Evolutionary conservation across 2,329 filamentous ascomycete species (phyloP).

Genomic region (Colletotrichum sp.): DNA sequence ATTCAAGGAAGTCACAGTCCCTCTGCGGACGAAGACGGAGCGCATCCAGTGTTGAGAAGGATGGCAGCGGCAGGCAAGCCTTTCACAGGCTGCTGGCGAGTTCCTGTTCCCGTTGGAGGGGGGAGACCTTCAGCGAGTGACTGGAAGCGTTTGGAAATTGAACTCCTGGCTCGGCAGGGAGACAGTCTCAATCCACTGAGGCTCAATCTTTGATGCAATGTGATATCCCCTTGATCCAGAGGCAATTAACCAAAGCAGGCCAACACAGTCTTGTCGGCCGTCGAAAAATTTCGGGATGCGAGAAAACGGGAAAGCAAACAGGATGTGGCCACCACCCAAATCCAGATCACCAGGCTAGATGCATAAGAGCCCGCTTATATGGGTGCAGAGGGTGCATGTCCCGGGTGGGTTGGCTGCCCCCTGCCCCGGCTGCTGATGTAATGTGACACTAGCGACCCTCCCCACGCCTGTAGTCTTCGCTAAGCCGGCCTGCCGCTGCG

Average conservation of each 20-base stretch:
- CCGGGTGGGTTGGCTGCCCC: slow-evolving; percentile 11
- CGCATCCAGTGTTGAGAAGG: slow-evolving; percentile 14
- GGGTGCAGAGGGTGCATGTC: slow-evolving; percentile 8
- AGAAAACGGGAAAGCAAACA: slow-evolving; percentile 9
- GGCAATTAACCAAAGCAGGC: neutral
- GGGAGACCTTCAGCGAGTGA: neutral
- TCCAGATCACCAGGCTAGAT: slow-evolving; percentile 20
- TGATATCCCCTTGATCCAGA: neutral
- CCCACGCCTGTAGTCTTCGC: neutral
- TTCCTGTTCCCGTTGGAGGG: neutral
- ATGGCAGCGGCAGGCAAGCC: slow-evolving; percentile 5
- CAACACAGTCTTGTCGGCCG: neutral
- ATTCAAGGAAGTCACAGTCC: slow-evolving; percentile 19
- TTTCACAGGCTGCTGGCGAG: neutral
- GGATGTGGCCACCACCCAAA: slow-evolving; percentile 14
- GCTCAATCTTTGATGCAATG: neutral
- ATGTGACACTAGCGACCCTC: slow-evolving; percentile 9
- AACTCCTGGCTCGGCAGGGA: neutral
- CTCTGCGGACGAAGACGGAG: slow-evolving; percentile 13
- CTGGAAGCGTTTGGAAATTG: neutral
- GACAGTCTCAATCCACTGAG: neutral
- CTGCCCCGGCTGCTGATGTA: slow-evolving; percentile 18
- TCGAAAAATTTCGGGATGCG: slow-evolving; percentile 13
- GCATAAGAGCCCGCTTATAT: slow-evolving; percentile 22
- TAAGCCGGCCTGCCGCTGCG: neutral